A percentile compares a stretch with the other conserved stretches of the same genome.
Conservation (phyloP, 257 asterid genomes). For the Solanum sitiens region DNA sequence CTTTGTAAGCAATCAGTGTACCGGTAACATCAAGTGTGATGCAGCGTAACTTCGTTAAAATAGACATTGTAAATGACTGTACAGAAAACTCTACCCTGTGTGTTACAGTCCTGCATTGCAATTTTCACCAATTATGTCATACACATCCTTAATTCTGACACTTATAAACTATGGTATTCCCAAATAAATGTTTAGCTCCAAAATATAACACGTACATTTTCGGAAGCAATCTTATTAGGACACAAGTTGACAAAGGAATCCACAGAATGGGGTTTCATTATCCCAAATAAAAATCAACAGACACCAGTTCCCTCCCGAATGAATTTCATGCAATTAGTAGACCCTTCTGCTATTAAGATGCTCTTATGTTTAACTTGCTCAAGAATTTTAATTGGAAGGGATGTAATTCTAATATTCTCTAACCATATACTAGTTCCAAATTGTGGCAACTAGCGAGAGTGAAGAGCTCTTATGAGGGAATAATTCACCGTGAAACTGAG, state of each 20-base stretch:
- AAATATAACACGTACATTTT: not conserved
- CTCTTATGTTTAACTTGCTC: not conserved
- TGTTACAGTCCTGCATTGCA: not conserved
- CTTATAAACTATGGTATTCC: not conserved
- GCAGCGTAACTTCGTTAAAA: constrained; percentile 53
- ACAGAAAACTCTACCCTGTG: not conserved
- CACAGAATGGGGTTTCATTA: not conserved
- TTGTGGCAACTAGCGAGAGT: not conserved
- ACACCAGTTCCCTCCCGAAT: not conserved
- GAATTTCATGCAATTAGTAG: not conserved
- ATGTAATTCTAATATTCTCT: not conserved
- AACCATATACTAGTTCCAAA: not conserved
- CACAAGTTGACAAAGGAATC: not conserved
- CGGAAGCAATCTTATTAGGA: not conserved
- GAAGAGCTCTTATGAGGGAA: not conserved
- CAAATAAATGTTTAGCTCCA: not conserved
- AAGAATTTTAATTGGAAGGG: not conserved
- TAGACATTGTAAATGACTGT: constrained; percentile 36
- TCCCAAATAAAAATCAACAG: not conserved
- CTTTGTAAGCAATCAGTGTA: constrained; percentile 91
- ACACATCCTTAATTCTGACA: not conserved
- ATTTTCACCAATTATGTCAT: not conserved
- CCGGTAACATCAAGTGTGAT: constrained; percentile 95
- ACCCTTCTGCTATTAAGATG: not conserved
- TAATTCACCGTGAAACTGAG: not conserved